Conservation (phyloP, 208 protist species). For the Crithidia sp. region DNA sequence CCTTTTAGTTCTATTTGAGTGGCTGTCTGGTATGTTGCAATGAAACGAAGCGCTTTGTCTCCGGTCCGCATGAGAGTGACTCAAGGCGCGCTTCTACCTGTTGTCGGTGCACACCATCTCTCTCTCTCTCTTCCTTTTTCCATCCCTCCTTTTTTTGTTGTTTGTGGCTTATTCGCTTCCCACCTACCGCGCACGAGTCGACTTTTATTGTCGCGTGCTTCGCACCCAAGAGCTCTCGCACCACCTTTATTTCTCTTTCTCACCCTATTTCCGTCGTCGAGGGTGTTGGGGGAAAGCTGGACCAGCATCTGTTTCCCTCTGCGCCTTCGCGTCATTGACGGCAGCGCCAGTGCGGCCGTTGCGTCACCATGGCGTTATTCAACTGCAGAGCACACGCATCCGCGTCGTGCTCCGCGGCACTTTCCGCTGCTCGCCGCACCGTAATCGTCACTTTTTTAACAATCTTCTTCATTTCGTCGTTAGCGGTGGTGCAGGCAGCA, state of each 20-base stretch:
- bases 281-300: too few species aligned
- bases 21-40: too few species aligned
- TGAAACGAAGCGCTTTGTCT: too few species aligned
- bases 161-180: background rate
- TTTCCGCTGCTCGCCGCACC: too few species aligned
- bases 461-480: background rate
- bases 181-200: background rate
- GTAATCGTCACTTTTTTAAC: too few species aligned
- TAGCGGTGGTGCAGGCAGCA: background rate
- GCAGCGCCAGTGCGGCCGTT: too few species aligned
- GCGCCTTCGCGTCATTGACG: too few species aligned
- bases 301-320: too few species aligned
- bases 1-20: too few species aligned
- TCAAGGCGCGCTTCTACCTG: too few species aligned
- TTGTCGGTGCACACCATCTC: background rate
- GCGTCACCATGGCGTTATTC: background rate
- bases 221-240: background rate
- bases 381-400: background rate
- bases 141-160: constrained; percentile 15
- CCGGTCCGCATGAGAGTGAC: too few species aligned
- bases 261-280: background rate
- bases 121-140: constrained; percentile 9
- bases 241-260: background rate
- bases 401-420: too few species aligned
- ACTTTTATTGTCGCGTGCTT: background rate